Base-by-base conservation (phyloP, 768 basidiomycete species). In the Kwoniella mangroviensis region DNA sequence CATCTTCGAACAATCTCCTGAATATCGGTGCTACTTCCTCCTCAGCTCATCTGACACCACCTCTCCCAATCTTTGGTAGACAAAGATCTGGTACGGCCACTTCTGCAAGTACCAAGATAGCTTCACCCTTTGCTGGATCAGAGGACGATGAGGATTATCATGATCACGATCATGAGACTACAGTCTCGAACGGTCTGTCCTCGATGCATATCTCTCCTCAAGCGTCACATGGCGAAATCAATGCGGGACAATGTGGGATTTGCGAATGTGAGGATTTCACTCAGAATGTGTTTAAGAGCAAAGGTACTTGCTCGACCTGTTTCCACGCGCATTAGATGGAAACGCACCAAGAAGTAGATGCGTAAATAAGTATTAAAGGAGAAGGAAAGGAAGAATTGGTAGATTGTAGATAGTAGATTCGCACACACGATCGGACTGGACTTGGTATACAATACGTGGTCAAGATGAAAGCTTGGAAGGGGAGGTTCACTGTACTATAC, bases 301-400 rank as follows among this genome's bases (percentile, higher is more conserved):
- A 86, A 77, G 89, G 89, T 7, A 85, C 88, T 83, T 90, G 90
- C 81, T 88, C 85, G 71, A 89, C 88, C 72, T 92, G 90, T 80
- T 88, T 88, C 75, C 86, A 88, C 82, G 67, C 70, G 22, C 82
- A 83, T 72, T 76, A 34, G 42, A 42, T 12, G 5, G 41, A 7
- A 34, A 5, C 34, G 9, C 9, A 7, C 34, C 34, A 34, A 34
- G 4, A 34, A 7, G 34, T 7, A 34, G 1, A 34, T 34, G 34
- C 4, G 26, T 26, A 26, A 2, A 26, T 26, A 26, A 26, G 4
- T 26, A 26, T 26, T 26, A 26, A 5, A 34, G 34, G 34, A 34
- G 6, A 4, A 34, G 6, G 34, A 6, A 4, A 4, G 1, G 34
- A 7, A 34, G 34, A 3, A 34, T 34, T 1, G 34, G 6, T 34